A percentile compares a stretch with the other conserved stretches of the same genome.
phyloP scores from a whole-genome alignment of 768 basidiomycete species.

The Auricularia sp. region DNA sequence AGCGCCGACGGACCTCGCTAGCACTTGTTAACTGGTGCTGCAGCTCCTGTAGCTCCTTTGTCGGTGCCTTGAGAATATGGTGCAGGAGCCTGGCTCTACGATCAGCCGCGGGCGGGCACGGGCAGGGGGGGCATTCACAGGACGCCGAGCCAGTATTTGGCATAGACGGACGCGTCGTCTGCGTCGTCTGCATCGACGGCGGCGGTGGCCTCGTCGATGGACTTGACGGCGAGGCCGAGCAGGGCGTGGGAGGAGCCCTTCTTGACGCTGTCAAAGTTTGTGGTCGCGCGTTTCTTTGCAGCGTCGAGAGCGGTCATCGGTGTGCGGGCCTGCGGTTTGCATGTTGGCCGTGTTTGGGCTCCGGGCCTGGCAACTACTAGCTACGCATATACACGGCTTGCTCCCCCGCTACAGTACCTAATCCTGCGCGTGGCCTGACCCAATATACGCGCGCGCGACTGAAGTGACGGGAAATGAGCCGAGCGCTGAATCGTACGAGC shows the following conservation, averaged over 20 bases:
- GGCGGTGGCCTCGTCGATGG: not conserved
- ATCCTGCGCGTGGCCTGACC: too few species aligned
- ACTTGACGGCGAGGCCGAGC: not conserved
- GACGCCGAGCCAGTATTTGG: not conserved
- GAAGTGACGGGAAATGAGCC: not conserved
- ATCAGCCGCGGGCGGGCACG: not conserved
- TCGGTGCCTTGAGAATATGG: not conserved
- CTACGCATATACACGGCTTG: too few species aligned
- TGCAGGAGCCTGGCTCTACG: not conserved
- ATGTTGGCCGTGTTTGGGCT: not conserved
- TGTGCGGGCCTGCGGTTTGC: not conserved
- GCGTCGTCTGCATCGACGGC: not conserved
- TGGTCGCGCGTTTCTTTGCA: not conserved
- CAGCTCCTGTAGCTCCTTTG: not conserved
- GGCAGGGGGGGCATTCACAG: not conserved
- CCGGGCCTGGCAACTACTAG: not conserved
- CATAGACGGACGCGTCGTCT: not conserved
- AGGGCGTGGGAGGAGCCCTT: not conserved
- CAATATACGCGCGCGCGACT: too few species aligned
- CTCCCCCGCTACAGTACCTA: too few species aligned
- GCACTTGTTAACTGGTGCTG: not conserved
- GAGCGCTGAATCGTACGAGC: not conserved
- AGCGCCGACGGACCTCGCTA: not conserved
- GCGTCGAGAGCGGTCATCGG: not conserved
- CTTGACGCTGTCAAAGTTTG: constrained; percentile 1